Percentiles rank a stretch among this genome's conserved stretches.
Evolutionary conservation across 768 basidiomycete species (phyloP).

Genomic region (Termitomyces sp.): DNA sequence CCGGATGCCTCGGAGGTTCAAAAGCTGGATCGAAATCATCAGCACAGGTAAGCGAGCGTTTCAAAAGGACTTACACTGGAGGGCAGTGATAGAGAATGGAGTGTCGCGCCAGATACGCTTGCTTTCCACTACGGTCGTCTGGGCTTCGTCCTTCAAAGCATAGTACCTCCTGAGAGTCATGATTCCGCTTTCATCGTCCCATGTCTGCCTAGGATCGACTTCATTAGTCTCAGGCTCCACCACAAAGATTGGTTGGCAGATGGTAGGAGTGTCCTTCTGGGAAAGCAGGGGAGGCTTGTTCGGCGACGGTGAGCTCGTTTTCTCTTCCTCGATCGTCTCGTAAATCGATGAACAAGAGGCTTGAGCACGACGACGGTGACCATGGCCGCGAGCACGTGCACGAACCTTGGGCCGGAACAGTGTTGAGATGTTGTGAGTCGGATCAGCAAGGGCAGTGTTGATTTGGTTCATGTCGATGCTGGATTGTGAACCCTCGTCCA

Average conservation of each 20-base stretch:
- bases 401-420: slow-evolving; percentile 37
- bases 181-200: slow-evolving; percentile 70
- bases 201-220: slow-evolving; percentile 34
- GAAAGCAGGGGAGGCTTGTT: slow-evolving; percentile 10
- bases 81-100: slow-evolving; percentile 62
- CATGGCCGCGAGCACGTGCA: slow-evolving; percentile 52
- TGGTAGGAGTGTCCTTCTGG: slow-evolving; percentile 30
- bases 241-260: slow-evolving; percentile 42
- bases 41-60: neutral
- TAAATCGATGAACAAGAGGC: slow-evolving; percentile 66
- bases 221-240: slow-evolving; percentile 50
- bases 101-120: slow-evolving; percentile 63
- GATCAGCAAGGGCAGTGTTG: slow-evolving; percentile 48
- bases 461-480: slow-evolving; percentile 70
- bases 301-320: slow-evolving; percentile 27
- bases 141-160: slow-evolving; percentile 62
- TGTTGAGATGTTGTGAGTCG: slow-evolving; percentile 44
- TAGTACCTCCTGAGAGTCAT: slow-evolving; percentile 60
- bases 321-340: slow-evolving; percentile 77
- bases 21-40: slow-evolving; percentile 43
- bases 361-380: slow-evolving; percentile 68
- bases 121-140: slow-evolving; percentile 63
- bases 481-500: slow-evolving; percentile 69
- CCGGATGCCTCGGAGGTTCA: slow-evolving; percentile 57
- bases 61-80: slow-evolving; percentile 53